Conservation (phyloP, 345 rosid species). For the Arabis alpina region DNA sequence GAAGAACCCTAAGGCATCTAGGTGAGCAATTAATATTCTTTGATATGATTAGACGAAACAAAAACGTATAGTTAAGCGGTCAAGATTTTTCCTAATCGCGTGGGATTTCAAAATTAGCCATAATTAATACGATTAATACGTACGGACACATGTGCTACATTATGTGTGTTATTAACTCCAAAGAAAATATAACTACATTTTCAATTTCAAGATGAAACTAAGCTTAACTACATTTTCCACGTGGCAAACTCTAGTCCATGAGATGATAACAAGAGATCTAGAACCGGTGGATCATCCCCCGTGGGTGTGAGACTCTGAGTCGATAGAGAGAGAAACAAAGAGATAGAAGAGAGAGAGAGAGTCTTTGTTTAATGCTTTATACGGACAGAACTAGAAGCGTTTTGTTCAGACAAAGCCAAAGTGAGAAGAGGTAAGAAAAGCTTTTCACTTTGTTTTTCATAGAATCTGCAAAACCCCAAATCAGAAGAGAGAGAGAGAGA, state of each 20-base stretch:
- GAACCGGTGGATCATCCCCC: conserved; percentile 39
- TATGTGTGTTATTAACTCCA: conserved; percentile 18
- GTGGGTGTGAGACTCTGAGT: conserved; percentile 40
- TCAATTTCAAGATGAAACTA: background rate
- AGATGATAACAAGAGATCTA: conserved; percentile 34
- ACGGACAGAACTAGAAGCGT: conserved; percentile 42
- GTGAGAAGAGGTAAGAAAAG: conserved; percentile 41
- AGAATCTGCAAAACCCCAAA: conserved; percentile 41
- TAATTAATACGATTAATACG: conserved; percentile 29
- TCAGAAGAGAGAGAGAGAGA: conserved; percentile 35
- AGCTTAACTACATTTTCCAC: conserved; percentile 19
- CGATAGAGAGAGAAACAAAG: conserved; percentile 24
- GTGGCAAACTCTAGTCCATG: conserved; percentile 33
- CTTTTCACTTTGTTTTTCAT: conserved; percentile 43
- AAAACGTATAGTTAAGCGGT: conserved; percentile 14
- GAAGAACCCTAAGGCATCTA: conserved; percentile 39
- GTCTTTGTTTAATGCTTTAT: conserved; percentile 36
- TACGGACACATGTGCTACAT: conserved; percentile 40
- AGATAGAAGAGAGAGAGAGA: conserved; percentile 30
- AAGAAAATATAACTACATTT: background rate
- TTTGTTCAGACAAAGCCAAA: conserved; percentile 41
- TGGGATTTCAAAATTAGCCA: conserved; percentile 9
- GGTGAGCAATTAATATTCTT: conserved; percentile 29
- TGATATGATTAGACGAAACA: conserved; percentile 33
- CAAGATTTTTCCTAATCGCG: conserved; percentile 15